Percentiles rank a stretch among this genome's conserved stretches.
Evolutionary conservation across 2,329 filamentous ascomycete genomes (phyloP).

Genomic region (Sporothrix inflata): DNA sequence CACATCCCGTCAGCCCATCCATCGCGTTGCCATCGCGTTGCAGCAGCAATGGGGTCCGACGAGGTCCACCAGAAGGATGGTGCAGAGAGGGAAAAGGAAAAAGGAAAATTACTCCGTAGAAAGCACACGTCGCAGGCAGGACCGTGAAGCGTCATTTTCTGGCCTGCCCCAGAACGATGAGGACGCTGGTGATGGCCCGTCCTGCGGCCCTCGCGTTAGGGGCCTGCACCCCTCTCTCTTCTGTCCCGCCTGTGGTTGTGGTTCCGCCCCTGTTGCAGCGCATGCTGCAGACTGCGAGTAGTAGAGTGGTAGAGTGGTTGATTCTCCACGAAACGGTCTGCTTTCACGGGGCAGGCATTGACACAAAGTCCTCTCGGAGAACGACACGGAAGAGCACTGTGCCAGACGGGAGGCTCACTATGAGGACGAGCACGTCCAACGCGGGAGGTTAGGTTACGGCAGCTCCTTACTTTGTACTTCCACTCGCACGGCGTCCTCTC

Average conservation of each 20-base stretch:
- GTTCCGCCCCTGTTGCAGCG: background rate
- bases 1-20: constrained; percentile 6
- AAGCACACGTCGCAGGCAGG: background rate
- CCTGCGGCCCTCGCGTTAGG: constrained; percentile 16
- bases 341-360: background rate
- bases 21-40: background rate
- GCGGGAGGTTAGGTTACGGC: too few species aligned
- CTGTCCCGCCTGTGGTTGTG: background rate
- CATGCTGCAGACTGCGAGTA: background rate
- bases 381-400: background rate
- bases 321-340: background rate
- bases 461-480: too few species aligned
- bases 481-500: too few species aligned
- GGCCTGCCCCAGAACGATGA: background rate
- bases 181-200: background rate
- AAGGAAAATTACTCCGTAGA: too few species aligned
- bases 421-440: background rate
- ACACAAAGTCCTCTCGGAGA: background rate
- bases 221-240: constrained; percentile 11
- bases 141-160: constrained; percentile 7
- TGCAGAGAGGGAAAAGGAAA: background rate
- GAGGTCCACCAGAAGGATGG: background rate
- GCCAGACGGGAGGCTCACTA: background rate
- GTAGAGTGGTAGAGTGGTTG: background rate
- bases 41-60: background rate